phyloP scores from a whole-genome alignment of 768 basidiomycete genomes.

The Pleurotus eryngii region DNA sequence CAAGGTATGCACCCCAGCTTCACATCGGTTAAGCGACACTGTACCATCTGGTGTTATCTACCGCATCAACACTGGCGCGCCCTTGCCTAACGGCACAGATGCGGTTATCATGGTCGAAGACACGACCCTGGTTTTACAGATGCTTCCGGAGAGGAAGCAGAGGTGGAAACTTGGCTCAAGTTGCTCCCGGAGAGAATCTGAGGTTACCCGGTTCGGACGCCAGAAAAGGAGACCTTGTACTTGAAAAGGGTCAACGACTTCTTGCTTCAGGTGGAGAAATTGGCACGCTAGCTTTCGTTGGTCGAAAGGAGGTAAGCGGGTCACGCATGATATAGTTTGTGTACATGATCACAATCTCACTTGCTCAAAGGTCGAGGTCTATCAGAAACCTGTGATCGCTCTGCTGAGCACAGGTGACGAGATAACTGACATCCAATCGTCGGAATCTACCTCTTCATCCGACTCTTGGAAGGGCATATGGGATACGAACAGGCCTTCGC shows the following conservation, averaged over 20 bases:
- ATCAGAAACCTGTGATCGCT: slow-evolving; percentile 72
- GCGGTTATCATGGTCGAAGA: slow-evolving; percentile 94
- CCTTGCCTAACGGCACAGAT: slow-evolving; percentile 71
- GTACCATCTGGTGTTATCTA: slow-evolving; percentile 54
- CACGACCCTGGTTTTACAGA: slow-evolving; percentile 65
- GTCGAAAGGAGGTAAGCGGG: slow-evolving; percentile 56
- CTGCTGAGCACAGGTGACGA: slow-evolving; percentile 88
- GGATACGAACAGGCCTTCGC: slow-evolving; percentile 84
- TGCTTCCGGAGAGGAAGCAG: slow-evolving; percentile 57
- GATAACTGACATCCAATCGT: slow-evolving; percentile 57
- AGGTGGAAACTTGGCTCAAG: slow-evolving; percentile 65
- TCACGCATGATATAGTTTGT: background rate
- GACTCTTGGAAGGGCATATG: slow-evolving; percentile 68
- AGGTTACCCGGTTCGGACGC: slow-evolving; percentile 76
- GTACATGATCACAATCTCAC: background rate
- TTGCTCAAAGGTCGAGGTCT: slow-evolving; percentile 55
- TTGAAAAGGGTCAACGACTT: slow-evolving; percentile 60
- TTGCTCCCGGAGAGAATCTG: slow-evolving; percentile 67
- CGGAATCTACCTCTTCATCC: slow-evolving; percentile 22
- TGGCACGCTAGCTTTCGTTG: slow-evolving; percentile 79
- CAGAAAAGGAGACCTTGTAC: slow-evolving; percentile 58
- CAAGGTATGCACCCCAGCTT: slow-evolving; percentile 59
- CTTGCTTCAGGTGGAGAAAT: slow-evolving; percentile 74
- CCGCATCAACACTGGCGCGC: slow-evolving; percentile 85
- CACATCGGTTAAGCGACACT: slow-evolving; percentile 42